These are phyloP conservation scores for Kernera saxatilis DNA, from an alignment of 345 rosid genomes.

Conservation along the genomic window DNA sequence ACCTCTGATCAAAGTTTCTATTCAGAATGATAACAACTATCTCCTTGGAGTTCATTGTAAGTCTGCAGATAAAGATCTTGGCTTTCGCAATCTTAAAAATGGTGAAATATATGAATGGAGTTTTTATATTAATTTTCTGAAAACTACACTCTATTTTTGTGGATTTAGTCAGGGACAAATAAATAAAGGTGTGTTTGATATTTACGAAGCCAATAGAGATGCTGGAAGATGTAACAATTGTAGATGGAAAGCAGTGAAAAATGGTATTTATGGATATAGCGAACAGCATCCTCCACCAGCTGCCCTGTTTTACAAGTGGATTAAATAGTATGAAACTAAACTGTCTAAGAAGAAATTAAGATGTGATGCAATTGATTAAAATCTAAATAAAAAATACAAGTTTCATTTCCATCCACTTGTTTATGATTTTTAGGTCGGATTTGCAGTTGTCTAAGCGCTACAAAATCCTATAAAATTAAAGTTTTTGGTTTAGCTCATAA, in stretches of 20 bases:
- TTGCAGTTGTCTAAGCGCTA: background rate
- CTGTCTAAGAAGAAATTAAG: background rate
- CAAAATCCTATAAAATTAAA: no score
- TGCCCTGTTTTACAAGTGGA: background rate
- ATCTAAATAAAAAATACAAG: background rate
- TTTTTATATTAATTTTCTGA: background rate
- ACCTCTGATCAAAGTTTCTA: background rate
- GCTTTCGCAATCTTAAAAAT: background rate
- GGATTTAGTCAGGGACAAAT: background rate
- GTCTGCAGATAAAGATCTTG: background rate
- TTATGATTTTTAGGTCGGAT: background rate
- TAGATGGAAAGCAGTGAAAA: background rate
- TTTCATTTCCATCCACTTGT: background rate
- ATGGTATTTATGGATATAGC: background rate
- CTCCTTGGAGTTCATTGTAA: background rate
- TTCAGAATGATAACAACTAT: background rate
- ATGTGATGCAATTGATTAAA: background rate
- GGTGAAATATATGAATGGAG: background rate
- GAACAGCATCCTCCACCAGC: background rate
- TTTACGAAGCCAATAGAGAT: background rate
- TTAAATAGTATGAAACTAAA: background rate
- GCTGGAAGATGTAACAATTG: background rate
- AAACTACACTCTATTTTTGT: background rate
- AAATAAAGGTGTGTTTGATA: background rate
- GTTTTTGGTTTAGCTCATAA: no score